These are phyloP conservation scores for Eucalyptus tenuipes DNA, from an alignment of 345 rosid genomes.

Conservation along the genomic window DNA sequence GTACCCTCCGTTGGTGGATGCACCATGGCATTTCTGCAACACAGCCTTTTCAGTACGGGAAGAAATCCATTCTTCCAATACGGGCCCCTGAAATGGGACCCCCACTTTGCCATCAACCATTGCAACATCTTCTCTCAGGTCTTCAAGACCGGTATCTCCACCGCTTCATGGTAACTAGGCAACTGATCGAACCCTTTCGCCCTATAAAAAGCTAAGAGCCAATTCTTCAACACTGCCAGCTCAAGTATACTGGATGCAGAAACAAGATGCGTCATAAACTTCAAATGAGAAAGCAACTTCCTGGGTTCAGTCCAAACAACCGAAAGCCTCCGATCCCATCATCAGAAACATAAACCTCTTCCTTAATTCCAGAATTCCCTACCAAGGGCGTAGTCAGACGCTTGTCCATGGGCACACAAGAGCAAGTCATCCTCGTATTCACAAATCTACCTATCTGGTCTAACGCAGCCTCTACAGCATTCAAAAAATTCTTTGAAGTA, in stretches of 20 bases:
- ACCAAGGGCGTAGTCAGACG: conserved; percentile 21
- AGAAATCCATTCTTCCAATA: conserved; percentile 26
- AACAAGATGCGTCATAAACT: conserved; percentile 22
- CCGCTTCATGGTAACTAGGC: conserved; percentile 33
- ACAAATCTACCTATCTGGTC: conserved; percentile 59
- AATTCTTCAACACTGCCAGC: conserved; percentile 35
- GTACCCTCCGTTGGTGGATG: conserved; percentile 18
- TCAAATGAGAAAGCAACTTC: conserved; percentile 36
- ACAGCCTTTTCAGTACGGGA: conserved; percentile 6
- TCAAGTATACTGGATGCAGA: conserved; percentile 30
- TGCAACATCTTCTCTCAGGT: conserved; percentile 12
- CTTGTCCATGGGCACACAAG: conserved; percentile 28
- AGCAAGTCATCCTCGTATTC: conserved; percentile 44
- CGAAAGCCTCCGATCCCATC: conserved; percentile 38
- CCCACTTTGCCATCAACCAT: conserved; percentile 14
- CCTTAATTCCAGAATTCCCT: conserved; percentile 57
- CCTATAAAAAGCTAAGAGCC: conserved; percentile 59
- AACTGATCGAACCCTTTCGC: conserved; percentile 34
- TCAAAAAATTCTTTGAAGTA: conserved; percentile 31
- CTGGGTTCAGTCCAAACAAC: conserved; percentile 29
- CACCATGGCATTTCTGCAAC: conserved; percentile 20
- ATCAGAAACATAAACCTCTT: conserved; percentile 53
- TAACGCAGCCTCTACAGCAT: conserved; percentile 43
- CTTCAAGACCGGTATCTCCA: conserved; percentile 64
- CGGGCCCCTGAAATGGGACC: conserved; percentile 18